Evolutionary conservation across 2,329 filamentous ascomycete species (phyloP), one percentile per base, ranked within the genome.

Genomic region (Fusarium musae): DNA sequence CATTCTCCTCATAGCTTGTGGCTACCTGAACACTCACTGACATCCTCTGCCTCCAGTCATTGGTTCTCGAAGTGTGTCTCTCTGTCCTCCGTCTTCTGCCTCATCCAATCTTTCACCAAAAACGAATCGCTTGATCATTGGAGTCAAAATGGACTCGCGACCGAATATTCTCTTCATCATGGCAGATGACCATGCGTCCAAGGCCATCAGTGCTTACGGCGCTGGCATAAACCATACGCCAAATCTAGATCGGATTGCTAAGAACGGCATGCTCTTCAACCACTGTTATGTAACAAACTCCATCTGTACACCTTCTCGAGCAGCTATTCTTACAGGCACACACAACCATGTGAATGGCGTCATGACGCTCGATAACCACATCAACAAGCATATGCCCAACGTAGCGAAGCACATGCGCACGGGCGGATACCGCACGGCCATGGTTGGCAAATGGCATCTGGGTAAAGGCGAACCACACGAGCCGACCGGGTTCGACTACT

Each of bases 401-500:
- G 85, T 88, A 6, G 86, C 86, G 4, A 88, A 88, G 69, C 81
- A 84, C 28, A 78, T 88, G 1, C 82, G 83, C 4, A 78, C 82
- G 0, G 84, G 83, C 13, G 84, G 84, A 0, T 88, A 88, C 65
- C 82, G 83, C 52, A 88, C 86, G 0, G 86, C 84, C 12, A 88
- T 88, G 85, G 78, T 87, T 0, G 87, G 86, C 0, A 88, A 88
- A 74, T 88, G 86, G 86, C 86, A 88, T 70, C 76, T 88, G 19
- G 86, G 86, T 6, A 86, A 88, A 70, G 86, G 85, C 1, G 65
- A 70, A 5, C 78, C 74, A 1, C 84, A 87, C 58, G 81, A 86
- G 63, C 87, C 87, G 0, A 83, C 83, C 0, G 87, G 86, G 0
- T 88, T 88, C 40, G 86, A 87, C 72, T 84, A 86, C 72, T 88